Conservation (phyloP, 2,329 filamentous ascomycete genomes). For the Nemania diffusa region DNA sequence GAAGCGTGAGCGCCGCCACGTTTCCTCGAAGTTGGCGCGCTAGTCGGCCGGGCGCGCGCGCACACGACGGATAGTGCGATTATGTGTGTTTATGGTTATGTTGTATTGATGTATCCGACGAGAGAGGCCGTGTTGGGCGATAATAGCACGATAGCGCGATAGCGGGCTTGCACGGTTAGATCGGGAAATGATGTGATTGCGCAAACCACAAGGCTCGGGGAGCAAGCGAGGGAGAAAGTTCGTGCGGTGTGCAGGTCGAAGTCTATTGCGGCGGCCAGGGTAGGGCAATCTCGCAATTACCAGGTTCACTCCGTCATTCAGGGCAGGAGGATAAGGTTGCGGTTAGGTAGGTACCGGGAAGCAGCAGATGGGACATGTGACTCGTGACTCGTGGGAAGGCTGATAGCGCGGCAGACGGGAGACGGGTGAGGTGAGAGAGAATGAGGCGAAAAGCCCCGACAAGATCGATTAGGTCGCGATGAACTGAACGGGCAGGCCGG, state of each 20-base stretch:
- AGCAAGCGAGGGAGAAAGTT: not conserved
- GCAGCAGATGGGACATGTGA: slow-evolving; percentile 30
- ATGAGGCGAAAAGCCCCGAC: slow-evolving; percentile 35
- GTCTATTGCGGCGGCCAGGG: not conserved
- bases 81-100: not conserved
- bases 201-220: too few relatives aligned
- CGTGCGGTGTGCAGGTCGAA: not conserved
- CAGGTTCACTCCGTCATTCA: slow-evolving; percentile 8
- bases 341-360: slow-evolving; percentile 17
- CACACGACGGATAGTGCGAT: slow-evolving; percentile 26
- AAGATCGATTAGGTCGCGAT: slow-evolving; percentile 34
- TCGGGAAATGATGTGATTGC: slow-evolving; percentile 9
- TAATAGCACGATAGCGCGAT: slow-evolving; percentile 21
- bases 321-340: not conserved
- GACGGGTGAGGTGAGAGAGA: slow-evolving; percentile 30
- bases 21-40: slow-evolving; percentile 52
- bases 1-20: slow-evolving; percentile 67
- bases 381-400: slow-evolving; percentile 32
- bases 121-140: not conserved
- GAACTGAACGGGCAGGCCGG: slow-evolving; percentile 10
- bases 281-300: slow-evolving; percentile 22
- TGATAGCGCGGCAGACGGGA: slow-evolving; percentile 31
- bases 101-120: not conserved
- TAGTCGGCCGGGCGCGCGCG: slow-evolving; percentile 46
- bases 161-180: slow-evolving; percentile 5